These are phyloP conservation scores for Phyllosticta citribraziliensis DNA, from an alignment of 2,329 filamentous ascomycete species.

Conservation along the genomic window DNA sequence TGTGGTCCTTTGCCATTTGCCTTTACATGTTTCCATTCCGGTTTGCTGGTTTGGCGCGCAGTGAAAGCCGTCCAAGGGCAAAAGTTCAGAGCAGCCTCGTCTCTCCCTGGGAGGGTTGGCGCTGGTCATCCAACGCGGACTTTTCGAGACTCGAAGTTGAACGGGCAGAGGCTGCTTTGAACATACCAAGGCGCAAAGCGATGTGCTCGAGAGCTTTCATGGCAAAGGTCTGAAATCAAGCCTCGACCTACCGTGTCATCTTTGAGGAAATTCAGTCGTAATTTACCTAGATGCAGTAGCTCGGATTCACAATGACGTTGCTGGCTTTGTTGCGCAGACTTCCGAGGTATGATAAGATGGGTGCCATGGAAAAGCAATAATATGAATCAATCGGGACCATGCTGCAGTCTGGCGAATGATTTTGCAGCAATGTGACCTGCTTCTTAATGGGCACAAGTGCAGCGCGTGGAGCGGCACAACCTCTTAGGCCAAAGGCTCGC, in stretches of 20 bases:
- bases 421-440: neutral
- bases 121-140: too few species aligned
- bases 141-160: too few species aligned
- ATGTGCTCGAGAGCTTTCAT: too few species aligned
- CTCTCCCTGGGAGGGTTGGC: too few species aligned
- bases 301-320: neutral
- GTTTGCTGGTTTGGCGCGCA: too few species aligned
- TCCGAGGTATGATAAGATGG: neutral
- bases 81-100: too few species aligned
- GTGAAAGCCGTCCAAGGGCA: too few species aligned
- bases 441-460: neutral
- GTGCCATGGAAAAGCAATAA: neutral
- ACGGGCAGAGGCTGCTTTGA: too few species aligned
- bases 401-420: neutral
- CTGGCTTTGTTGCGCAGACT: neutral
- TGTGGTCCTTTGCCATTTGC: neutral
- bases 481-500: neutral
- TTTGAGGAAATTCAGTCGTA: neutral
- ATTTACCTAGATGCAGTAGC: neutral
- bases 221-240: too few species aligned
- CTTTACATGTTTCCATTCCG: neutral
- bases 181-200: too few species aligned
- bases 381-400: neutral
- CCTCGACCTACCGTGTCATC: too few species aligned
- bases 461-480: neutral